A percentile compares a stretch with the other conserved stretches of the same genome.
These are phyloP conservation scores for Diaporthe ampelina DNA, from an alignment of 2,329 filamentous ascomycete genomes.

Conservation along the genomic window DNA sequence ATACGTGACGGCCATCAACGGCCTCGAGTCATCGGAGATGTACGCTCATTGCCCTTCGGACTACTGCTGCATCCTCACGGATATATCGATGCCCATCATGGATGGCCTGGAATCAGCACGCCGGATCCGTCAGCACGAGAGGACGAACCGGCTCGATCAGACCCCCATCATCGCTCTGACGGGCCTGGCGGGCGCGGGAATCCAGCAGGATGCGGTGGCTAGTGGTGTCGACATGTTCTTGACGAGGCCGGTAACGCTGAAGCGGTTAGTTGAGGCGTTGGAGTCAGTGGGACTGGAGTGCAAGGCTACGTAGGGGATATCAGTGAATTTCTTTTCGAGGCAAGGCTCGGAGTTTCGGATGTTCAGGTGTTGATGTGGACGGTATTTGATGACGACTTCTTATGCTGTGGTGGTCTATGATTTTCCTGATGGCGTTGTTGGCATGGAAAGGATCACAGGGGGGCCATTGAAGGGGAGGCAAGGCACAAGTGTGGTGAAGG, in stretches of 20 bases:
- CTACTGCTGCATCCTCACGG: slow-evolving; percentile 56
- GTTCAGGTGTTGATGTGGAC: not conserved
- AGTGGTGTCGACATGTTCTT: slow-evolving; percentile 68
- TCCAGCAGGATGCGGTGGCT: slow-evolving; percentile 66
- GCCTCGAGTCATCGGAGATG: slow-evolving; percentile 51
- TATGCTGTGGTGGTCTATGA: not conserved
- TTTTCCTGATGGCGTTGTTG: not conserved
- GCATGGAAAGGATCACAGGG: not conserved
- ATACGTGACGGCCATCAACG: slow-evolving; percentile 52
- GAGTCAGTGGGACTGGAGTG: slow-evolving; percentile 31
- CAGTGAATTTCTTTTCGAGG: not conserved
- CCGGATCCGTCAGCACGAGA: slow-evolving; percentile 64
- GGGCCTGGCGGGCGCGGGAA: slow-evolving; percentile 63
- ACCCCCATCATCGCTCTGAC: slow-evolving; percentile 66
- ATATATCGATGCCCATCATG: slow-evolving; percentile 71
- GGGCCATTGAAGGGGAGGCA: not conserved
- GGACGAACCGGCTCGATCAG: slow-evolving; percentile 55
- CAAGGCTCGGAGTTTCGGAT: not conserved
- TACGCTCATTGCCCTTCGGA: slow-evolving; percentile 46
- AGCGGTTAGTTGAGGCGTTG: slow-evolving; percentile 44
- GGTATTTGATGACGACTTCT: not conserved
- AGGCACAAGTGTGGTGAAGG: no score
- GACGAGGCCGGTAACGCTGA: slow-evolving; percentile 65
- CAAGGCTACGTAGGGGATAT: not conserved
- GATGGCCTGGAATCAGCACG: slow-evolving; percentile 66